Percentiles rank a stretch among this genome's conserved stretches.
phyloP scores from a whole-genome alignment of 2,329 filamentous ascomycete species.

The Aspergillus sp. region DNA sequence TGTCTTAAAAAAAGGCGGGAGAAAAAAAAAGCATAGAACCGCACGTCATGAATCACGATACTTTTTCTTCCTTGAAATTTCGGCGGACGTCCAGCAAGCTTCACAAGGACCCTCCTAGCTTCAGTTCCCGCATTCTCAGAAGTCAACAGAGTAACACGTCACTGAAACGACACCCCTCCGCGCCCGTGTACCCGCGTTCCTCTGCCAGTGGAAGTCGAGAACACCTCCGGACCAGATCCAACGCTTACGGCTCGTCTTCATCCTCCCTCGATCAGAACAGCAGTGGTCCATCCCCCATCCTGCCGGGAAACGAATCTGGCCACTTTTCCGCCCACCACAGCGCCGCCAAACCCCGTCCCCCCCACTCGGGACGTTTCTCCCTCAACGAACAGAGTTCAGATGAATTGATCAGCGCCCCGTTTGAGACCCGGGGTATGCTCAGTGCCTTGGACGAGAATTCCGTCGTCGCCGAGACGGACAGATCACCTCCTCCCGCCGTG shows the following conservation, averaged over 20 bases:
- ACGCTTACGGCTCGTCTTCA: constrained; percentile 47
- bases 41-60: constrained; percentile 37
- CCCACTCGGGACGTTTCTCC: constrained; percentile 34
- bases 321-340: constrained; percentile 25
- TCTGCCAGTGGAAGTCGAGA: constrained; percentile 40
- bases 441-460: constrained; percentile 42
- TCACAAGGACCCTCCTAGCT: constrained; percentile 45
- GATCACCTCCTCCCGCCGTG: constrained; percentile 27
- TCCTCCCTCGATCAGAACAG: constrained; percentile 49
- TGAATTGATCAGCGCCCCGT: constrained; percentile 46
- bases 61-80: constrained; percentile 38
- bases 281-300: constrained; percentile 39
- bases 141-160: constrained; percentile 44
- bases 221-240: constrained; percentile 46
- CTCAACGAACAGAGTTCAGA: constrained; percentile 41
- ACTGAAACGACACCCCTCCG: constrained; percentile 48
- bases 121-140: constrained; percentile 40
- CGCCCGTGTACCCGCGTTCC: constrained; percentile 45
- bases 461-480: constrained; percentile 30
- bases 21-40: constrained; percentile 1
- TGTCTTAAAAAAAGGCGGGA: not conserved
- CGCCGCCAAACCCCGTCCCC: constrained; percentile 31
- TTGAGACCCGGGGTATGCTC: constrained; percentile 45
- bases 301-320: constrained; percentile 31
- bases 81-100: constrained; percentile 43